Evolutionary conservation across 495 filamentous ascomycete genomes (phyloP), one percentile per base, ranked within the genome.

Genomic region (Sphaerosporella brunnea): DNA sequence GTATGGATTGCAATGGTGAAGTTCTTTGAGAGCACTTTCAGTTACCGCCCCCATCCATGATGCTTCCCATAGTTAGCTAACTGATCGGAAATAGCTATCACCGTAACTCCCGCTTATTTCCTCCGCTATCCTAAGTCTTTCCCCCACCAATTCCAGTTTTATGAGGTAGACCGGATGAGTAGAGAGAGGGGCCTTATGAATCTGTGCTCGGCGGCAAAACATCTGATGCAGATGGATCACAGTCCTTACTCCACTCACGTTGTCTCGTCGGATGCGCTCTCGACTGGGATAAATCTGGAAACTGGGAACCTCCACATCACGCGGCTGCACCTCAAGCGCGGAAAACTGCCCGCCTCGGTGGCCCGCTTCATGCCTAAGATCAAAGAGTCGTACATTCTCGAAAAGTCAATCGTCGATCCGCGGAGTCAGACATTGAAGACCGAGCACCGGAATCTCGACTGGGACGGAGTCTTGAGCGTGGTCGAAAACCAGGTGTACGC

Each of bases 21-120:
- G 65, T 84, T 86, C 67, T 86, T 90, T 69, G 82, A 87, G 61
- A 83, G 77, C 62, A 73, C 73, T 62, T 90, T 82, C 64, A 78
- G 74, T 65, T 96, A 96, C 69, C 50, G 69, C 70, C 54, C 23
- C 35, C 35, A 47, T 15, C 36, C 10, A 19, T 23, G 2, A n/a
- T 20, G 3, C 52, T 20, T 15, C 18, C 18, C n/a, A n/a, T n/a
- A n/a, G n/a, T n/a, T n/a, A n/a, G n/a, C n/a, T n/a, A n/a, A n/a
- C n/a, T n/a, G n/a, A n/a, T n/a, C n/a, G n/a, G n/a, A 34, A 36
- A 40, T 38, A 61, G 58, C 18, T 61, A 60, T 32, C 53, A 60
- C 79, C 51, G 90, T 99, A 34, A 87, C 86, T 7, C 80, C 96
- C 52, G 90, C 90, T 66, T 99, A 94, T 73, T 96, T 95, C 71